Base-by-base conservation (phyloP, 805 yeast species). In the Metschnikowia lochheadii region DNA sequence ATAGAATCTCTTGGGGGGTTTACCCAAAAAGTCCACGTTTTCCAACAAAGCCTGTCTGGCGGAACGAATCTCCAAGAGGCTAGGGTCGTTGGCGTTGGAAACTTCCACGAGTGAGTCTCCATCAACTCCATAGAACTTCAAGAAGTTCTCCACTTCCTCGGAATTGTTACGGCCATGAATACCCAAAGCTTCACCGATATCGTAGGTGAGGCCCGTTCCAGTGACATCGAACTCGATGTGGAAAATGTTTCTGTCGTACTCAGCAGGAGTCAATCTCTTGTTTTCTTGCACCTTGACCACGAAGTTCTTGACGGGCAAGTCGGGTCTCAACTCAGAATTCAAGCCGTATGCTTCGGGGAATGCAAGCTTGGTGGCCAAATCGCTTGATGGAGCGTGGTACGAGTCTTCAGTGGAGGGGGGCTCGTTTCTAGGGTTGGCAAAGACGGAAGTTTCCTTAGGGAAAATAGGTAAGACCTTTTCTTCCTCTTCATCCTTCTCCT, bases 181-280 rank as follows among this genome's bases (percentile, higher is more conserved):
- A 63, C 98, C 98, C 53, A 92, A 80, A 18, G 98, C 97, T 76
- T 92, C 98, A 66, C 98, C 98, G 64, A 92, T 89, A 56, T 85
- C 94, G 66, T 92, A 92, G 45, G 82, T 88, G 64, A 92, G 76
- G 23, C 96, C 97, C 35, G 97, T 90, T 48, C 95, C 96, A 42
- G 90, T 70, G 64, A 85, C 81, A 66, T 92, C 98, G 59, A 92
- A 89, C 72, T 92, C 98, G 59, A 92, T 86, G 65, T 92, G 96
- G 89, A 92, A 92, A 61, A 92, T 91, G 71, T 92, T 87, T 75
- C 98, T 88, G 55, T 88, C 89, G 70, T 92, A 92, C 61, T 88
- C 91, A 35, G 62, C 63, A 5, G 98, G 97, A 17, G 98, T 92
- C 55, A 92, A 85, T 62, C 98, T 82, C 73, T 83, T 85, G 77